Conservation (phyloP, 495 filamentous ascomycete genomes). For the Tuber umbilicatum region DNA sequence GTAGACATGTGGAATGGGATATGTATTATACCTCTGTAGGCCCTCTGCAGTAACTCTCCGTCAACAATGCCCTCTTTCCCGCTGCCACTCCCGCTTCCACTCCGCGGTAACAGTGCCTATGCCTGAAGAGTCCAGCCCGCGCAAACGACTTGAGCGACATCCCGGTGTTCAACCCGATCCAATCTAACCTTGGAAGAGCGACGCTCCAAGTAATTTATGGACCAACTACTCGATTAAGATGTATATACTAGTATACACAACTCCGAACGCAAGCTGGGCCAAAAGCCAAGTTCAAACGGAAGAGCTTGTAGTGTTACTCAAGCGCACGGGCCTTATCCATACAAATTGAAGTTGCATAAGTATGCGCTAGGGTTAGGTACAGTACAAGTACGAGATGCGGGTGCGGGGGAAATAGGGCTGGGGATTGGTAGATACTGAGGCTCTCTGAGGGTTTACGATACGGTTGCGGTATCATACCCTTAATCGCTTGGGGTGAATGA, state of each 20-base stretch:
- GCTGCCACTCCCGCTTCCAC: not conserved
- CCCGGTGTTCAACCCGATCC: not conserved
- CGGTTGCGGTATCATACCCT: too few species aligned
- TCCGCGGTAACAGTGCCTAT: not conserved
- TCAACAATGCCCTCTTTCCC: constrained; percentile 42
- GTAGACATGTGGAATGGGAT: not conserved
- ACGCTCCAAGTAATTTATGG: not conserved
- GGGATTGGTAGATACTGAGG: not conserved
- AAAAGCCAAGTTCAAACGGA: not conserved
- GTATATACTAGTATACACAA: not conserved
- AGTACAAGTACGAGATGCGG: not conserved
- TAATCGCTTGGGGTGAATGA: not conserved
- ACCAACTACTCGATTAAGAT: not conserved
- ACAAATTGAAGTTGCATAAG: not conserved
- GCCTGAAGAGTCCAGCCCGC: not conserved
- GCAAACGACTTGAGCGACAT: not conserved
- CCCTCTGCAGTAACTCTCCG: constrained; percentile 48
- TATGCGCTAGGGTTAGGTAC: not conserved
- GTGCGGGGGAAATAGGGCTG: not conserved
- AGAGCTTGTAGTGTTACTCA: not conserved
- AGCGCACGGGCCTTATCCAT: not conserved
- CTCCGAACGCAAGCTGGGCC: not conserved
- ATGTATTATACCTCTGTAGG: constrained; percentile 44
- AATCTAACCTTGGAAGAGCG: not conserved
- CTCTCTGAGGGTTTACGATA: not conserved